phyloP scores from a whole-genome alignment of 129 eudicot genomes.

The Escallonia herrerae region DNA sequence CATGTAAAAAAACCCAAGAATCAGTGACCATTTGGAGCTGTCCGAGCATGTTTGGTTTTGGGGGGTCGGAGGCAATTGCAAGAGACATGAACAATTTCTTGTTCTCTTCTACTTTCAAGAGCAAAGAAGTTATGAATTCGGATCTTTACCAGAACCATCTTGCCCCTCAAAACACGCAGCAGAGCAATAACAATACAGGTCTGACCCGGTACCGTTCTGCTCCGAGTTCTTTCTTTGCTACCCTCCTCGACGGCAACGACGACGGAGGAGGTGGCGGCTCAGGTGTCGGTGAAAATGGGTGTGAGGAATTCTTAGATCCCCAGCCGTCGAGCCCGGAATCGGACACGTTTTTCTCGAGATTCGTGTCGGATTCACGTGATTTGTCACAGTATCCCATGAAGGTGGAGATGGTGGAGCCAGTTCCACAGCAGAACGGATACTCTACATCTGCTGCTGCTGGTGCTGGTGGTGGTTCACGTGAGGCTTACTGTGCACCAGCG shows the following conservation, averaged over 20 bases:
- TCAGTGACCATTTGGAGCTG: not conserved
- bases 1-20: no score
- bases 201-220: conserved; percentile 54
- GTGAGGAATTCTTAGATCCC: conserved; percentile 15
- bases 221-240: conserved; percentile 58
- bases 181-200: conserved; percentile 13
- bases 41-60: conserved; percentile 31
- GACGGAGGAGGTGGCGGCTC: conserved; percentile 11
- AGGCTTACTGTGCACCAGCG: not conserved
- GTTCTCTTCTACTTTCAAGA: conserved; percentile 39
- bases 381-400: conserved; percentile 18
- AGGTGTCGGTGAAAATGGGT: no score
- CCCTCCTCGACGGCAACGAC: conserved; percentile 27
- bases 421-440: conserved; percentile 5
- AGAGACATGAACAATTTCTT: conserved; percentile 43
- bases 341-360: conserved; percentile 15
- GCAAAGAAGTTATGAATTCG: conserved; percentile 31
- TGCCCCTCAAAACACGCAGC: conserved; percentile 17
- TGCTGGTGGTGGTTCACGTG: no score
- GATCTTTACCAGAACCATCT: conserved; percentile 26
- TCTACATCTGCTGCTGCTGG: no score
- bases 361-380: conserved; percentile 26
- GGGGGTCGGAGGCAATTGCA: conserved; percentile 38
- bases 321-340: conserved; percentile 19
- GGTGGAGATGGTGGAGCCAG: conserved; percentile 17